Base-by-base conservation (phyloP, 805 yeast genomes). In the Debaryomyces hansenii region DNA sequence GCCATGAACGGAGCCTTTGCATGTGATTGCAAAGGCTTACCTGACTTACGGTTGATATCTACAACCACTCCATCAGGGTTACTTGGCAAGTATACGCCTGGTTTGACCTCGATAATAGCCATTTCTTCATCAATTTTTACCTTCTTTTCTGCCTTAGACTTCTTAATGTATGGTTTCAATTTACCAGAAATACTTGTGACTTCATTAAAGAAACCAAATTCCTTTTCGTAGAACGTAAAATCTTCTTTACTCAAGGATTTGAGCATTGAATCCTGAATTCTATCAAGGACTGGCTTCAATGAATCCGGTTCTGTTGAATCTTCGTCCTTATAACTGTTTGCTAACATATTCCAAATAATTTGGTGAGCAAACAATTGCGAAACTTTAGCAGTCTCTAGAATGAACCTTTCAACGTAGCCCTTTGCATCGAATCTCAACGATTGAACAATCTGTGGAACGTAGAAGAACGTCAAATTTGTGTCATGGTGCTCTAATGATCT, bases 1-100 rank as follows among this genome's bases (percentile, higher is more conserved):
- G 99, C 99, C 91, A 94, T 79, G 63, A 90, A 94, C 33, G 99
- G 99, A 0, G 99, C 98, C 64, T 94, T 94, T 11, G 99, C 99
- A 64, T 94, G 99, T 10, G 96, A 88, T 68, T 94, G 99, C 56
- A 94, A 73, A 7, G 99, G 99, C 57, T 80, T 84, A 48, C 99
- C 99, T 4, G 96, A 85, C 55, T 84, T 85, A 48, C 99, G 76
- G 63, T 90, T 90, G 62, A 94, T 94, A 58, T 90, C 98, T 49
- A 90, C 73, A 31, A 94, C 88, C n/a, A 78, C 79, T 41, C 99
- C 99, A 65, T 91, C 97, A 1, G 99, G 99, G 59, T 94, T 91
- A 52, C 96, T 85, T 15, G 99, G 99, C 48, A 94, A 74, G 58
- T 94, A 94, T 4, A 91, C 99, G 12, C 90, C 96, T 3, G 56